phyloP scores from a whole-genome alignment of 805 yeast species.

The Clavispora asparagi region DNA sequence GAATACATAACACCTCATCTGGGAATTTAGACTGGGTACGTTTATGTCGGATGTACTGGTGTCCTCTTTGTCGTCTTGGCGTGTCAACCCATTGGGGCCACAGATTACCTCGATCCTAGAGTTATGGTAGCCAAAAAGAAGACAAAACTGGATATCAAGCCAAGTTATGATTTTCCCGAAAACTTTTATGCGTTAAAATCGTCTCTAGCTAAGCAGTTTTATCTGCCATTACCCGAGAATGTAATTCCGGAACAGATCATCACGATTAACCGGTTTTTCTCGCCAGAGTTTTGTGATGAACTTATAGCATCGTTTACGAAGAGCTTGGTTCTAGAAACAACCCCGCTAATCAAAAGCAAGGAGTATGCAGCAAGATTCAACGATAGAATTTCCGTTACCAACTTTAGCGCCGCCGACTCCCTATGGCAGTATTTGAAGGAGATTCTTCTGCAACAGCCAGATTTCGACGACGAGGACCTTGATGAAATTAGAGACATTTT shows the following conservation, averaged over 20 bases:
- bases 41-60: background rate
- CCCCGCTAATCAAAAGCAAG: slow-evolving; percentile 44
- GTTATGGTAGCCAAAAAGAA: slow-evolving; percentile 10
- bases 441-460: slow-evolving; percentile 23
- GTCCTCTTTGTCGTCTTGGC: background rate
- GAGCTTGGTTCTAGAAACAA: slow-evolving; percentile 33
- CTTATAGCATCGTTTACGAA: slow-evolving; percentile 26
- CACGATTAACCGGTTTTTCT: slow-evolving; percentile 35
- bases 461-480: slow-evolving; percentile 24
- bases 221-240: slow-evolving; percentile 17
- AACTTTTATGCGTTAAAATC: slow-evolving; percentile 10
- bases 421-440: slow-evolving; percentile 41
- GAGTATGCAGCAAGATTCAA: slow-evolving; percentile 55
- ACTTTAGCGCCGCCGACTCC: slow-evolving; percentile 29
- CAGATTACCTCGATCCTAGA: background rate
- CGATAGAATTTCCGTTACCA: slow-evolving; percentile 43
- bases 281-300: slow-evolving; percentile 33
- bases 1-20: background rate
- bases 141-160: background rate
- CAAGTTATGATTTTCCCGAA: slow-evolving; percentile 16
- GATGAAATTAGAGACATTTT: slow-evolving; percentile 24
- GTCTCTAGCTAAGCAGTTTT: slow-evolving; percentile 9
- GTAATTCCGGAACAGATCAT: slow-evolving; percentile 35
- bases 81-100: too few species aligned
- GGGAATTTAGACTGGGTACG: background rate